phyloP scores from a whole-genome alignment of 208 protist species.

The Borovskyia barvae region DNA sequence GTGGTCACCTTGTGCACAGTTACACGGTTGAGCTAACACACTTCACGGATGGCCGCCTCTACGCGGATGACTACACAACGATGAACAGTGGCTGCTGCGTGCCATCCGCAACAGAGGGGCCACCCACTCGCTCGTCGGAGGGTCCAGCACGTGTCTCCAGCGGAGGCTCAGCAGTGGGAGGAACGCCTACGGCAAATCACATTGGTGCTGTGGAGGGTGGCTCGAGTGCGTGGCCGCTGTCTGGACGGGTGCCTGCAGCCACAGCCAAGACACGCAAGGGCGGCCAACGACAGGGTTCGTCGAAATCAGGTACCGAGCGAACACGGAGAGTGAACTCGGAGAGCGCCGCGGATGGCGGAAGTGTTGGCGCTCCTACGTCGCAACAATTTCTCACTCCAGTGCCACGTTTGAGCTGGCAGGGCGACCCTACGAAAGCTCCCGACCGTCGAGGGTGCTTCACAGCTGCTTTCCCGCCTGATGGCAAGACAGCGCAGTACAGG shows the following conservation, averaged over 20 bases:
- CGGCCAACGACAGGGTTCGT: too few relatives aligned
- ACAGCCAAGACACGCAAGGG: too few relatives aligned
- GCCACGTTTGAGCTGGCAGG: too few relatives aligned
- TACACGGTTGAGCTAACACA: constrained; percentile 86
- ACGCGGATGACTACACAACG: constrained; percentile 41
- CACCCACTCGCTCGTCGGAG: constrained; percentile 4
- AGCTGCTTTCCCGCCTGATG: not conserved
- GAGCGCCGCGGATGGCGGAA: not conserved
- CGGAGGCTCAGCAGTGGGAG: not conserved
- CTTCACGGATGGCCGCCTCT: constrained; percentile 69
- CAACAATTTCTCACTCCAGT: too few relatives aligned
- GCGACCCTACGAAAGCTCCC: not conserved
- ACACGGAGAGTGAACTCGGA: too few relatives aligned
- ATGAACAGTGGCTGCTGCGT: constrained; percentile 42
- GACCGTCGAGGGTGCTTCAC: not conserved
- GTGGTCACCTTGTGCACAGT: constrained; percentile 67
- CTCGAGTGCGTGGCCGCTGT: not conserved
- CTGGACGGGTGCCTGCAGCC: not conserved
- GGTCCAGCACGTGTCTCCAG: not conserved
- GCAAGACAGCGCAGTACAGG: not conserved
- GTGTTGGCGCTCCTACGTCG: not conserved
- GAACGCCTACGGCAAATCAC: constrained; percentile 1
- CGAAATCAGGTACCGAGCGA: too few relatives aligned
- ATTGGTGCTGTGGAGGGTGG: not conserved
- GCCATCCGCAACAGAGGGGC: constrained; percentile 21